phyloP scores from a whole-genome alignment of 2,329 filamentous ascomycete species.

The Teratosphaeria viscida region DNA sequence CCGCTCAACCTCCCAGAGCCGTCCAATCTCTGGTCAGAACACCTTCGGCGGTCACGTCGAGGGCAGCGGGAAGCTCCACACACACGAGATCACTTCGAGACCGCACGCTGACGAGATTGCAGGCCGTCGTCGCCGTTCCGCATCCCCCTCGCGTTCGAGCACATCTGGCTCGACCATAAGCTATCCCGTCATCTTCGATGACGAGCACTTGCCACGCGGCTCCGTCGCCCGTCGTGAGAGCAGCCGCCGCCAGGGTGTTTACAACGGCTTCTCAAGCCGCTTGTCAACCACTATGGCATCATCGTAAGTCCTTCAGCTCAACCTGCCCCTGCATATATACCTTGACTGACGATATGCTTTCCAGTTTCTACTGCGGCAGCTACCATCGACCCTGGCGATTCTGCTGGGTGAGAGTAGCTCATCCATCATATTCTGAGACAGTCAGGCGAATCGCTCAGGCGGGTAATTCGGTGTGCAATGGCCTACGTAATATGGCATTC shows the following conservation, averaged over 20 bases:
- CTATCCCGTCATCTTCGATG: neutral
- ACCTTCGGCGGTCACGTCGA: neutral
- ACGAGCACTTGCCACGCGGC: neutral
- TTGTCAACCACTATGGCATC: neutral
- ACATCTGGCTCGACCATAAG: neutral
- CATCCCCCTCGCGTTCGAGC: neutral
- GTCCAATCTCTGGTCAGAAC: neutral
- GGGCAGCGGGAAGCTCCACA: too few species aligned
- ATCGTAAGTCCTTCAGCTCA: neutral
- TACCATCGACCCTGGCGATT: neutral
- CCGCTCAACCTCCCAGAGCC: neutral
- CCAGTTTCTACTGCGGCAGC: neutral
- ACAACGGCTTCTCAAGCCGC: neutral
- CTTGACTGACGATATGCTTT: neutral
- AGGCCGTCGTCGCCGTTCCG: neutral
- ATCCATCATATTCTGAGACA: neutral
- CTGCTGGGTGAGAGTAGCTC: neutral
- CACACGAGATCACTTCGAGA: too few species aligned
- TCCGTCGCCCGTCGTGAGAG: neutral
- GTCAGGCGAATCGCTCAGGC: neutral
- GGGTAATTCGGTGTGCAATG: neutral
- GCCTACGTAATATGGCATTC: neutral
- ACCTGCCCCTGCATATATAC: neutral
- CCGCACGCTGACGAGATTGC: too few species aligned
- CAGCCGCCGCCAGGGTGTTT: neutral